Conservation (phyloP, 371 early-diverging fungal species). For the Mucor piriformis region DNA sequence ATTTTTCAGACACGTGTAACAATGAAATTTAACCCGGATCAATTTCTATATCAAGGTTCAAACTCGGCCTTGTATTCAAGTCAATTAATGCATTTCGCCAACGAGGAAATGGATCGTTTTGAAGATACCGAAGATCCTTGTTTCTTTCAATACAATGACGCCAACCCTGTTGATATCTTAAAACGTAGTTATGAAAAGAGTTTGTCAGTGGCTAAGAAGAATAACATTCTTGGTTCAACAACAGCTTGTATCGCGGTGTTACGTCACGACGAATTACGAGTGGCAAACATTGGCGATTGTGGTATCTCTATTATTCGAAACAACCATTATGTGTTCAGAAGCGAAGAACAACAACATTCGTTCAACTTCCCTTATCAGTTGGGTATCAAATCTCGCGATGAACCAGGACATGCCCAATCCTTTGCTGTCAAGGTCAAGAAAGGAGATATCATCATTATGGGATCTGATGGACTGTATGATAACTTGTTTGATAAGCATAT, state of each 20-base stretch:
- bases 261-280: slow-evolving; percentile 87
- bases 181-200: slow-evolving; percentile 77
- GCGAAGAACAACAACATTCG: slow-evolving; percentile 87
- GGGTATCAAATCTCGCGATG: slow-evolving; percentile 69
- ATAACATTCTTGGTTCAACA: slow-evolving; percentile 82
- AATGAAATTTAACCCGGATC: slow-evolving; percentile 1
- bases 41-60: slow-evolving; percentile 57
- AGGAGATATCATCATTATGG: slow-evolving; percentile 79
- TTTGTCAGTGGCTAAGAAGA: slow-evolving; percentile 63
- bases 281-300: slow-evolving; percentile 95
- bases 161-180: slow-evolving; percentile 79
- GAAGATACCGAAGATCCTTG: slow-evolving; percentile 49
- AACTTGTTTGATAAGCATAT: slow-evolving; percentile 85
- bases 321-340: slow-evolving; percentile 86
- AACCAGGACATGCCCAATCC: slow-evolving; percentile 69
- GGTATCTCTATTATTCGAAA: slow-evolving; percentile 87
- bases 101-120: slow-evolving; percentile 79
- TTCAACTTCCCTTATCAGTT: slow-evolving; percentile 86
- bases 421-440: slow-evolving; percentile 80
- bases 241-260: slow-evolving; percentile 89
- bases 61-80: slow-evolving; percentile 88
- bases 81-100: slow-evolving; percentile 91
- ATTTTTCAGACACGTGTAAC: slow-evolving; percentile 3
- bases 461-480: slow-evolving; percentile 81
- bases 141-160: slow-evolving; percentile 70